Evolutionary conservation across 139 green algal genomes (phyloP), one percentile per base, ranked within the genome.

Genomic region (Chlamydomonas sp.): DNA sequence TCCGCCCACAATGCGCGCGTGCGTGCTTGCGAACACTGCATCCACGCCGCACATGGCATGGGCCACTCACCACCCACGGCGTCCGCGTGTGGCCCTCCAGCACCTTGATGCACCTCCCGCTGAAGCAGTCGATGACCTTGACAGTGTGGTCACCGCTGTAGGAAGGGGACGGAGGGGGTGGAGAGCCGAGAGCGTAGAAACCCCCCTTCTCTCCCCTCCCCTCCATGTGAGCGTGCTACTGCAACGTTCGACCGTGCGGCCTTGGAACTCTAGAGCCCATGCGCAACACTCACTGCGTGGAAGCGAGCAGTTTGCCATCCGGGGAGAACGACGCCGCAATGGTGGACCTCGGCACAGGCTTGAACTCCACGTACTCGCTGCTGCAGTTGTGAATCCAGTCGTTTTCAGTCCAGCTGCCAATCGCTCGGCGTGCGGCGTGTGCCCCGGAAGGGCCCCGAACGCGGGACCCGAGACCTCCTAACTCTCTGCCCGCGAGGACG

Each of bases 121-220:
- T 93, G n/a, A 35, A 36, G 13, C 77, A 87, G 50, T 74, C 79
- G 2, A 83, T 89, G 16, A 97, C 76, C 72, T 97, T 97, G 3
- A 97, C 91, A 1, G 91, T 97, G 73, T 97, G 91, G 65, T 97
- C 91, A 13, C 91, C 91, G 69, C 88, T 95, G 35, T n/a, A n/a
- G n/a, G n/a, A n/a, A n/a, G n/a, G n/a, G n/a, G n/a, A n/a, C n/a
- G n/a, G n/a, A n/a, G n/a, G n/a, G n/a, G n/a, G n/a, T n/a, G n/a
- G n/a, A n/a, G n/a, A n/a, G n/a, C n/a, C n/a, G n/a, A n/a, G n/a
- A n/a, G n/a, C n/a, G n/a, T n/a, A n/a, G n/a, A n/a, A n/a, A n/a
- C n/a, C n/a, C n/a, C n/a, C n/a, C n/a, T n/a, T n/a, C n/a, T n/a
- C n/a, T n/a, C n/a, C n/a, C n/a, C n/a, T n/a, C n/a, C n/a, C n/a